Conservation (phyloP, 129 eudicot genomes). For the Helichrysum umbraculigerum region DNA sequence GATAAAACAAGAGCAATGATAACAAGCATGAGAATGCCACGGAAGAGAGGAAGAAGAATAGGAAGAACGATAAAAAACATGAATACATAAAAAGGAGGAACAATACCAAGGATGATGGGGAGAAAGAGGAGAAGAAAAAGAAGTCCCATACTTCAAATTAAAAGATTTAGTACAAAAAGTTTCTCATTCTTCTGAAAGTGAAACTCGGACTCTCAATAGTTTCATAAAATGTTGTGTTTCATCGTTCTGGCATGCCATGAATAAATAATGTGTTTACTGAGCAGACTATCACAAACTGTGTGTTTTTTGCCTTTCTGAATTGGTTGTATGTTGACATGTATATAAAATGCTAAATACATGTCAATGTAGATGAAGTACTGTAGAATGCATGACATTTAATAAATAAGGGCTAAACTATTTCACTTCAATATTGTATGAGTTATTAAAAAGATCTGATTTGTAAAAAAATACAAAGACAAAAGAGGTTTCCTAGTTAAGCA, state of each 20-base stretch:
- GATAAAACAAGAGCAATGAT: neutral
- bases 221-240: neutral
- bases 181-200: no score
- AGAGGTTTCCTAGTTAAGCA: no score
- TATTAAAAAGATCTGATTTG: no score
- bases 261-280: no score
- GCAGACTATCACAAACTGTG: neutral
- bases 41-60: neutral
- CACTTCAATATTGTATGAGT: neutral
- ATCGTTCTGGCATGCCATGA: no score
- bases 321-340: neutral
- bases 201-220: no score
- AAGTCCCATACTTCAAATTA: no score
- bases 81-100: neutral
- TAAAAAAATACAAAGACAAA: no score
- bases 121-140: neutral
- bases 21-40: neutral
- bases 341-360: neutral
- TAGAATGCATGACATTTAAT: neutral
- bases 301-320: neutral
- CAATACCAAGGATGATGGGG: neutral
- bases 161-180: no score
- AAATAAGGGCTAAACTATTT: neutral
- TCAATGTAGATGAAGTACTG: neutral
- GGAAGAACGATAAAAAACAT: neutral